These are phyloP conservation scores for Fusarium papillatum DNA, from an alignment of 2,329 filamentous ascomycete genomes.

Conservation along the genomic window DNA sequence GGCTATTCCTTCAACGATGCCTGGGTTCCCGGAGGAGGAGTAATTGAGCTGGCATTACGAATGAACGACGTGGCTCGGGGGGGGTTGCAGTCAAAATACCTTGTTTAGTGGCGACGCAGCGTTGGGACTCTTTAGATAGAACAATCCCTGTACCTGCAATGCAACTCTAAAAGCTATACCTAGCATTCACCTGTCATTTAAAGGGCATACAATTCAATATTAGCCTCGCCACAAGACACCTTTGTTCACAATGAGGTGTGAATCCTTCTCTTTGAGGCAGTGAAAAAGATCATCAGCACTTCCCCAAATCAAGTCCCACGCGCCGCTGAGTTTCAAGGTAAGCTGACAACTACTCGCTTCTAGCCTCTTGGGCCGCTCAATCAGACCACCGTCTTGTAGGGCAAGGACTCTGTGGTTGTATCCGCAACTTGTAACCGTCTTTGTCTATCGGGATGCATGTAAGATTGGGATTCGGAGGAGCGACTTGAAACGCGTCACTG, in stretches of 20 bases:
- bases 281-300: background rate
- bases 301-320: background rate
- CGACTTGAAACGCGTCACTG: background rate
- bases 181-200: background rate
- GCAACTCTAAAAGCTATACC: background rate
- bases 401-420: background rate
- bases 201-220: background rate
- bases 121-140: background rate
- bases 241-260: background rate
- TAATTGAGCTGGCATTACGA: background rate
- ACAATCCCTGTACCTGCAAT: background rate
- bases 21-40: background rate
- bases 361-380: background rate
- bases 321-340: background rate
- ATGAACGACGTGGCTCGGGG: background rate
- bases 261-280: background rate
- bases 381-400: background rate
- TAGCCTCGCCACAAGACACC: background rate
- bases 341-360: background rate
- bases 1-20: background rate
- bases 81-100: background rate
- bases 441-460: background rate
- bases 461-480: background rate
- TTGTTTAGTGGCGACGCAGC: background rate
- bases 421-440: background rate